Conservation (phyloP, 148 eudicot species). For the Cornus florida region DNA sequence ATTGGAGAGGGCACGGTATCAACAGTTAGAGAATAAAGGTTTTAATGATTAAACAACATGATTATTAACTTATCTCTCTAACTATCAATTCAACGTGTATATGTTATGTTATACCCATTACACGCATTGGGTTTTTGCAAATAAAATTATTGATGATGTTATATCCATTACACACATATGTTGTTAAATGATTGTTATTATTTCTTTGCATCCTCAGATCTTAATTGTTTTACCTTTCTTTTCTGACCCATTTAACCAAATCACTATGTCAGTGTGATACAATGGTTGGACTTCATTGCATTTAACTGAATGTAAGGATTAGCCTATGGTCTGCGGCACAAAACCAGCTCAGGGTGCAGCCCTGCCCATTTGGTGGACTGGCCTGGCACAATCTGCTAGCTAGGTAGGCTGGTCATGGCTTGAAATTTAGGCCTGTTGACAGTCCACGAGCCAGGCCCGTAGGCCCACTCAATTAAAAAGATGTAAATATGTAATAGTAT, state of each 20-base stretch:
- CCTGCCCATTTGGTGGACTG: too few species aligned
- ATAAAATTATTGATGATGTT: not conserved
- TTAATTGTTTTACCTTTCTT: too few species aligned
- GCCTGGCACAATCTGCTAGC: not conserved
- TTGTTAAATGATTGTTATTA: not conserved
- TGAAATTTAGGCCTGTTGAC: too few species aligned
- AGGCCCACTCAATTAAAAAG: too few species aligned
- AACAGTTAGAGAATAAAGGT: conserved; percentile 79
- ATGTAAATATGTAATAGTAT: too few species aligned
- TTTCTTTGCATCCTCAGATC: not conserved
- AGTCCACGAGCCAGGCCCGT: too few species aligned
- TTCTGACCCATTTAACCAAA: not conserved
- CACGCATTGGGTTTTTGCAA: not conserved
- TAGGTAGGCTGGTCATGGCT: too few species aligned
- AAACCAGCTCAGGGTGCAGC: too few species aligned
- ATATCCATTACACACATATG: too few species aligned
- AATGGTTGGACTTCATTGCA: not conserved
- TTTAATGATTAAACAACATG: not conserved
- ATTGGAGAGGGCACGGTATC: conserved; percentile 69
- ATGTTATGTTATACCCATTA: not conserved
- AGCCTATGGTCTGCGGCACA: too few species aligned
- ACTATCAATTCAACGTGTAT: not conserved
- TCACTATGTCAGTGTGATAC: not conserved
- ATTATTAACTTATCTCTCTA: not conserved
- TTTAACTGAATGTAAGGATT: not conserved